These are phyloP conservation scores for Pseudogymnoascus sp. DNA, from an alignment of 2,329 filamentous ascomycete genomes.

Conservation along the genomic window DNA sequence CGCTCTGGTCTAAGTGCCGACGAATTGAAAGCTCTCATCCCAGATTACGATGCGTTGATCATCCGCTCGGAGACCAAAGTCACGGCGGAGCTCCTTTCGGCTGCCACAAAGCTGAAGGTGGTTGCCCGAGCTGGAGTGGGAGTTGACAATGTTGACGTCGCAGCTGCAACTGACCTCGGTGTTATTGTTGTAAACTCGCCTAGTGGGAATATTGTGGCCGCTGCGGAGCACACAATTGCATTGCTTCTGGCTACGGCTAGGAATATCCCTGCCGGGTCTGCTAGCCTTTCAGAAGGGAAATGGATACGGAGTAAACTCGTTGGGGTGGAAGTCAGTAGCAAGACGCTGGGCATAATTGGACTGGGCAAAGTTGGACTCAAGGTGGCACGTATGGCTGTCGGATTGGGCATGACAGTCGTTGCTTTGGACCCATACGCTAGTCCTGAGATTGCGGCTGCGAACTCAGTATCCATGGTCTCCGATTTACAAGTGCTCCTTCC, in stretches of 20 bases:
- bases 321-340: constrained; percentile 70
- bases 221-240: constrained; percentile 70
- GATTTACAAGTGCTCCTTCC: constrained; percentile 55
- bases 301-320: constrained; percentile 72
- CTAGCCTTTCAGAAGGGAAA: constrained; percentile 61
- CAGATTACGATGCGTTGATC: constrained; percentile 67
- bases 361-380: constrained; percentile 78
- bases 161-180: constrained; percentile 62
- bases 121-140: constrained; percentile 76
- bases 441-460: constrained; percentile 59
- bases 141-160: constrained; percentile 75
- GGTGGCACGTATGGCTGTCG: constrained; percentile 71
- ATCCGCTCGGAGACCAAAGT: constrained; percentile 79
- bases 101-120: constrained; percentile 64
- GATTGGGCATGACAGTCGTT: constrained; percentile 67
- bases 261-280: constrained; percentile 63
- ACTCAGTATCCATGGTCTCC: constrained; percentile 56
- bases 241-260: constrained; percentile 67
- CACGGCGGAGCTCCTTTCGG: constrained; percentile 57
- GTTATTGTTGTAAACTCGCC: constrained; percentile 78
- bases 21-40: constrained; percentile 60
- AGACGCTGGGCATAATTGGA: constrained; percentile 69
- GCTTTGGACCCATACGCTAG: constrained; percentile 75
- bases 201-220: constrained; percentile 72
- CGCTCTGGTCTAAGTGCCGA: constrained; percentile 53